These are phyloP conservation scores for Penicillium canariense DNA, from an alignment of 495 filamentous ascomycete genomes.

Conservation along the genomic window DNA sequence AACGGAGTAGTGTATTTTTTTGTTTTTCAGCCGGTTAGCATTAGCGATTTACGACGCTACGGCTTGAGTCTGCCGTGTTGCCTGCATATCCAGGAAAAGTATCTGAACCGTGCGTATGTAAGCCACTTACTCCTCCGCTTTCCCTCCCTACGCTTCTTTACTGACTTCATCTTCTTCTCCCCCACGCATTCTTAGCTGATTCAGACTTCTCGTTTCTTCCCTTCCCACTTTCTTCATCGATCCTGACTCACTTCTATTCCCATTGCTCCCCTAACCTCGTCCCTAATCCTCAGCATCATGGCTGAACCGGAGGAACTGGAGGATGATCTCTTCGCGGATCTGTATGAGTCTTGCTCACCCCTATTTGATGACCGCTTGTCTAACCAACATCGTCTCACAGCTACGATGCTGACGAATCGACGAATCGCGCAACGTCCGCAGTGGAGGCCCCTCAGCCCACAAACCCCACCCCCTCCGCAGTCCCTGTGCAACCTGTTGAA, in stretches of 20 bases:
- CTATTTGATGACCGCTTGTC: constrained; percentile 5
- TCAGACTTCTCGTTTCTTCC: neutral
- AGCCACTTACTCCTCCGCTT: constrained; percentile 16
- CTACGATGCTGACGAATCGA: constrained; percentile 80
- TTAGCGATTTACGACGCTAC: neutral
- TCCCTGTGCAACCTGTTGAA: constrained; percentile 23
- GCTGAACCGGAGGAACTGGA: constrained; percentile 87
- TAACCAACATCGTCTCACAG: constrained; percentile 42
- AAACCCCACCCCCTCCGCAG: constrained; percentile 22
- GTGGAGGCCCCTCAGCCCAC: constrained; percentile 31
- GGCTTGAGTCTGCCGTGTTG: neutral
- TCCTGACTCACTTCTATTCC: neutral
- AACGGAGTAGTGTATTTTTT: too few relatives aligned
- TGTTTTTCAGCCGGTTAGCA: too few relatives aligned
- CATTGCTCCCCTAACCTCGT: neutral
- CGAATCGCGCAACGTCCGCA: constrained; percentile 40
- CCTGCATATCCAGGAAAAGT: neutral
- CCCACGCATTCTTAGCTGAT: neutral
- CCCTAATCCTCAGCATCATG: constrained; percentile 48
- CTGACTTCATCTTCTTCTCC: constrained; percentile 4
- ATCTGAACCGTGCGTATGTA: constrained; percentile 20
- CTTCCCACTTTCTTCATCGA: constrained; percentile 3
- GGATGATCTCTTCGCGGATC: constrained; percentile 96
- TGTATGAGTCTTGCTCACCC: constrained; percentile 56
- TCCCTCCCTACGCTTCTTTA: constrained; percentile 22